Evolutionary conservation across 2,329 filamentous ascomycete genomes (phyloP).

Genomic region (Alternaria gaisen): DNA sequence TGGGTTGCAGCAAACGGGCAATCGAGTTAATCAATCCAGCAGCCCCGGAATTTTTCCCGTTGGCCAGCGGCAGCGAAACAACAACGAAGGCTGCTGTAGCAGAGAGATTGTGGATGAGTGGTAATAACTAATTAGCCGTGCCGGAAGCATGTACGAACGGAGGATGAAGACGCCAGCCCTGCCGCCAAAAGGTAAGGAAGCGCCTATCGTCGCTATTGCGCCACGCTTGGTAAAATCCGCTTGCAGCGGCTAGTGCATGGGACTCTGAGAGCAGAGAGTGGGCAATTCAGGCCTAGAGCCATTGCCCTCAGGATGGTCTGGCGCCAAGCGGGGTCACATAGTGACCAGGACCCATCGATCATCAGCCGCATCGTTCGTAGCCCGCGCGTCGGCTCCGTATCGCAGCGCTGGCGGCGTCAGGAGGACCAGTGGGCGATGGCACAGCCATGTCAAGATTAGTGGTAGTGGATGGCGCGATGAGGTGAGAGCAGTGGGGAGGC

Average conservation of each 20-base stretch:
- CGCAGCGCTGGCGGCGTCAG: conserved; percentile 33
- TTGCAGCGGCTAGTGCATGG: conserved; percentile 51
- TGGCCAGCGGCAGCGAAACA: conserved; percentile 31
- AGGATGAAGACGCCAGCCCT: conserved; percentile 41
- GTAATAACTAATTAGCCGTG: conserved; percentile 49
- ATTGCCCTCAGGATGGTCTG: conserved; percentile 50
- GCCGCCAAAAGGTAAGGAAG: conserved; percentile 31
- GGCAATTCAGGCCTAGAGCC: conserved; percentile 50
- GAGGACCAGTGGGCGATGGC: conserved; percentile 21
- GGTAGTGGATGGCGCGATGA: conserved; percentile 31
- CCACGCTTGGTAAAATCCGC: conserved; percentile 45
- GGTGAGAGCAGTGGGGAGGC: conserved; percentile 20
- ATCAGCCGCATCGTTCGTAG: conserved; percentile 50
- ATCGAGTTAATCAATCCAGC: neutral
- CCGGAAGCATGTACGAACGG: conserved; percentile 30
- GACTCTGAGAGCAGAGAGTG: conserved; percentile 34
- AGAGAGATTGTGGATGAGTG: conserved; percentile 30
- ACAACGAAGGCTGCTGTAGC: conserved; percentile 13
- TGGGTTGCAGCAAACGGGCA: conserved; percentile 16
- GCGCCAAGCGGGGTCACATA: conserved; percentile 49
- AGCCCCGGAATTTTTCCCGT: conserved; percentile 24
- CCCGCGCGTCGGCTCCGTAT: conserved; percentile 28
- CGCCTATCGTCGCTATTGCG: conserved; percentile 46
- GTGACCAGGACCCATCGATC: conserved; percentile 45
- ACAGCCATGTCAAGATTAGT: neutral